A percentile compares a stretch with the other conserved stretches of the same genome.
These are phyloP conservation scores for Euclidium syriacum DNA, from an alignment of 345 rosid species.

Conservation along the genomic window DNA sequence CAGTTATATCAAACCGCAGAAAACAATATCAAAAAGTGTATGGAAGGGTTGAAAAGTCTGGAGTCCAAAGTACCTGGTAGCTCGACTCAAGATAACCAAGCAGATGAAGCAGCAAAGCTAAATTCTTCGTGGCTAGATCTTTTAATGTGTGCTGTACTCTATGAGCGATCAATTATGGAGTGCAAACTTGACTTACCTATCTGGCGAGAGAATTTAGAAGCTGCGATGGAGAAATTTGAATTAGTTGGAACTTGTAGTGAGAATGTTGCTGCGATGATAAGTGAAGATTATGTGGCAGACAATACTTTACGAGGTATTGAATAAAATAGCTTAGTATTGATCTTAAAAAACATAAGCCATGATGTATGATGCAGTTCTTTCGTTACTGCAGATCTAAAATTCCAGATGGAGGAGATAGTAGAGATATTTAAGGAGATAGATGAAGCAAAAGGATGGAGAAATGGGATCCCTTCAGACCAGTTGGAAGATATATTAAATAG, in stretches of 20 bases:
- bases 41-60: conserved; percentile 60
- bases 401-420: conserved; percentile 64
- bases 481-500: conserved; percentile 62
- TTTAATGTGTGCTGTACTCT: conserved; percentile 77
- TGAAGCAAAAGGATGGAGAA: conserved; percentile 62
- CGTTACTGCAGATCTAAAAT: conserved; percentile 49
- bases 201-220: conserved; percentile 75
- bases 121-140: conserved; percentile 71
- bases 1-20: conserved; percentile 67
- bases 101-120: conserved; percentile 48
- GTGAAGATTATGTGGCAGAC: conserved; percentile 54
- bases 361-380: not conserved
- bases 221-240: conserved; percentile 73
- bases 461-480: conserved; percentile 54
- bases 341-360: not conserved
- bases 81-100: conserved; percentile 40
- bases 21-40: conserved; percentile 63
- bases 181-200: conserved; percentile 62
- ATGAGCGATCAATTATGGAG: conserved; percentile 81
- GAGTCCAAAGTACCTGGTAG: conserved; percentile 36
- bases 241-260: conserved; percentile 64
- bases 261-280: conserved; percentile 52
- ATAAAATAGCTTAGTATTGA: not conserved
- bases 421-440: conserved; percentile 77
- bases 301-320: conserved; percentile 56